Evolutionary conservation across 1,284 basidiomycete species (phyloP), one percentile per base, ranked within the genome.

Genomic region (Malassezia vespertilionis): DNA sequence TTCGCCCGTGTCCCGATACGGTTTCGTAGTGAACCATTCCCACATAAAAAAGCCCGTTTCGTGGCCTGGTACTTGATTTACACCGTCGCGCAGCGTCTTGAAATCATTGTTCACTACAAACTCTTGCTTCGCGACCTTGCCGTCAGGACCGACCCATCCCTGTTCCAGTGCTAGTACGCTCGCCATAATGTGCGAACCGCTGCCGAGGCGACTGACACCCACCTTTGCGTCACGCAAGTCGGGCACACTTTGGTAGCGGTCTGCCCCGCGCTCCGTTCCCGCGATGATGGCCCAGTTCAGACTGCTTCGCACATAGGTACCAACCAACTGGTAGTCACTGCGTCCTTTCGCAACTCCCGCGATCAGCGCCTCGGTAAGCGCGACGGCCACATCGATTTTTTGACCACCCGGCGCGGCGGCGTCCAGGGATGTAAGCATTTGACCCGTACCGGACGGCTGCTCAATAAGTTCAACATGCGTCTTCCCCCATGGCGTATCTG

Each of bases 161-260:
- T 66, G 80, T 54, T 90, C 82, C 28, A 87, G 74, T 2, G 84
- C 86, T 82, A 95, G 86, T 20, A 95, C 87, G 53, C 82, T 84
- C 2, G 88, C 90, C 89, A 96, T 95, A 7, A 87, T 87, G 69
- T 90, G 83, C 56, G 80, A 85, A 23, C 86, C 86, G 56, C 83
- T 85, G 42, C 90, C 91, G 38, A 80, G 75, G 20, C 91, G 76
- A 22, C 87, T 91, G 54, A 96, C 93, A 2, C 91, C 91, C 35
- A 95, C 77, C 6, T 80, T 83, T 0, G 84, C 84, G 4, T 80
- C 83, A 57, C 83, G 78, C 20, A 96, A 75, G 64, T 93, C 83
- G 6, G 76, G 69, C 38, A 95, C 82, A 8, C 74, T 74, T 38
- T 84, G 76, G 72, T 82, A 91, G 54, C 77, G 71, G 17, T 42